Evolutionary conservation across 2,329 filamentous ascomycete species (phyloP), one percentile per base, ranked within the genome.

Genomic region (Paraconiothyrium sp.): DNA sequence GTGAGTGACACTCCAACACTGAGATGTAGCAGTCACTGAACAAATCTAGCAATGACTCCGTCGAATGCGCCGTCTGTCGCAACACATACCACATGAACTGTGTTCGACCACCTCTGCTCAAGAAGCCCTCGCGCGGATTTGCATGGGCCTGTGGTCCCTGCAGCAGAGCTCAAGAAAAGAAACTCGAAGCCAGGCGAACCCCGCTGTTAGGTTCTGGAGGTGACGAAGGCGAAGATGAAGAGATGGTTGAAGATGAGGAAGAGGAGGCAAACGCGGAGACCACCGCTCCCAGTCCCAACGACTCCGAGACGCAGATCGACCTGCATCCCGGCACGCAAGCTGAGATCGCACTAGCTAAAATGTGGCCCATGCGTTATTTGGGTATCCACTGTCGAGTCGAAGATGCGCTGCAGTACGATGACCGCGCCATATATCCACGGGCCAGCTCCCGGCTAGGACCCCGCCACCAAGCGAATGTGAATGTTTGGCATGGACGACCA

Each of bases 51-150:
- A 91, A 92, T 77, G 93, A 98, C 81, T 98, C 95, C 43, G 95
- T 98, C 27, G 94, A 98, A 78, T 99, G 95, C 79, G 95, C 94
- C 48, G 93, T 97, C 58, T 99, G 95, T 79, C 88, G 90, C 75
- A 90, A 93, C 78, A 98, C 94, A 14, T 99, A 97, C 81, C 95
- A 99, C 82, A 98, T 99, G 94, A 92, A 94, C 73, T 99, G 95
- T 78, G 95, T 99, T 59, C 90, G 91, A 63, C 95, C 95, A 44
- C 93, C 94, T 41, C 80, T 99, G 65, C 86, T 93, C 57, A 99
- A 97, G 80, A 99, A 99, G 80, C 95, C 95, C 22, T 97, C 94
- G 50, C 90, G 95, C 79, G 95, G 95, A 43, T 99, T 99, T 80
- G 95, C 93, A 4, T 99, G 95, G 95, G 94, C 95, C 34, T 99